phyloP scores from a whole-genome alignment of 208 protist species.

The Leishmania martiniquensis region DNA sequence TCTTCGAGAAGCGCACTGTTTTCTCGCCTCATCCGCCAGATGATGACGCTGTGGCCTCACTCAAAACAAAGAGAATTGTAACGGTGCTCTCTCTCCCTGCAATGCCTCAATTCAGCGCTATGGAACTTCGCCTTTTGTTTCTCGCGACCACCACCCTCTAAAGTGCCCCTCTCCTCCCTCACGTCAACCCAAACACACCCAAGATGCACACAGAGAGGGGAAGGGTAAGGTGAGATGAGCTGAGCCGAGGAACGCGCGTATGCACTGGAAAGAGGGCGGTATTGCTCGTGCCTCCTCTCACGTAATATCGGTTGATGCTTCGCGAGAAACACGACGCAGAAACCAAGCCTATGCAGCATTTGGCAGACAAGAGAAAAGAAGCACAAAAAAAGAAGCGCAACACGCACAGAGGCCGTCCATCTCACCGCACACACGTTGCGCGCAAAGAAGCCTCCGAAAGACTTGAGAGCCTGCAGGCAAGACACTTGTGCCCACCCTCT shows the following conservation, averaged over 20 bases:
- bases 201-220: background rate
- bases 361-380: conserved; percentile 4
- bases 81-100: background rate
- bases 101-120: background rate
- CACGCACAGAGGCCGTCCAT: background rate
- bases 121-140: background rate
- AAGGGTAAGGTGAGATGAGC: background rate
- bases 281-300: background rate
- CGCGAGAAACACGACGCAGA: background rate
- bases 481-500: background rate
- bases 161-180: background rate
- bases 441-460: background rate
- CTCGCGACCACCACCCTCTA: background rate
- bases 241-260: background rate
- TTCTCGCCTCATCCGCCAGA: background rate
- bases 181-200: background rate
- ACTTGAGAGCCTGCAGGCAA: background rate
- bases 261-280: background rate
- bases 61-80: no score
- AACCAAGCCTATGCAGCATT: background rate
- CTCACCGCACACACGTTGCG: no score
- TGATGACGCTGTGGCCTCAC: background rate
- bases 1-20: background rate
- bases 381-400: background rate
- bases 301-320: background rate